Percentiles rank a stretch among this genome's conserved stretches.
Evolutionary conservation across 1,139 yeast species (phyloP).

Genomic region (Yamadazyma buinensis): DNA sequence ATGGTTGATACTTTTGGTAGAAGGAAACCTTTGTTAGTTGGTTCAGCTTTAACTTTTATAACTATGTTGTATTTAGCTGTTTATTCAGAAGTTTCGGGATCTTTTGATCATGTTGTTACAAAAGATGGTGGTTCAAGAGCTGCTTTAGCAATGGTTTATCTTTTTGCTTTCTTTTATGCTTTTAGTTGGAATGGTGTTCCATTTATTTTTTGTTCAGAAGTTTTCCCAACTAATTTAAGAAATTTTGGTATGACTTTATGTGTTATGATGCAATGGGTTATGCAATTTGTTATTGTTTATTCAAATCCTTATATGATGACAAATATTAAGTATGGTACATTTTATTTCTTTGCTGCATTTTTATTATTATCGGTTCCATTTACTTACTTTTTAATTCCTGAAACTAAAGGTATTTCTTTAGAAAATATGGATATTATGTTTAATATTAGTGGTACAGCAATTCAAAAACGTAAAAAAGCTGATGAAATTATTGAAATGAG

Average conservation of each 20-base stretch:
- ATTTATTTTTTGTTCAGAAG: slow-evolving; percentile 43
- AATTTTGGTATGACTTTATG: slow-evolving; percentile 38
- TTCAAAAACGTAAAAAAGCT: slow-evolving; percentile 7
- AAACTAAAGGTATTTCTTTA: slow-evolving; percentile 39
- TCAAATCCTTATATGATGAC: slow-evolving; percentile 39
- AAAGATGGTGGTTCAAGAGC: slow-evolving; percentile 39
- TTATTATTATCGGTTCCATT: slow-evolving; percentile 32
- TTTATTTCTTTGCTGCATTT: slow-evolving; percentile 38
- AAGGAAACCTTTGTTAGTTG: slow-evolving; percentile 36
- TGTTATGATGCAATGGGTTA: slow-evolving; percentile 42
- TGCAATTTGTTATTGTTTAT: slow-evolving; percentile 45
- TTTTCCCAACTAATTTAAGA: slow-evolving; percentile 38
- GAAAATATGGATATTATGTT: slow-evolving; percentile 48
- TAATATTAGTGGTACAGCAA: slow-evolving; percentile 20
- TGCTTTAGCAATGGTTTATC: slow-evolving; percentile 43
- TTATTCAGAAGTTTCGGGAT: slow-evolving; percentile 24
- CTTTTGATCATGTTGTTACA: slow-evolving; percentile 28
- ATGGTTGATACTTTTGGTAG: slow-evolving; percentile 46
- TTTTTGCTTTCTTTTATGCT: slow-evolving; percentile 42
- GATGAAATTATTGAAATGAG: slow-evolving; percentile 10
- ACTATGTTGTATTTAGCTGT: slow-evolving; percentile 50
- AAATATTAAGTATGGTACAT: slow-evolving; percentile 37
- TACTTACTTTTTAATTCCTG: slow-evolving; percentile 36
- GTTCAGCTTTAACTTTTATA: slow-evolving; percentile 42
- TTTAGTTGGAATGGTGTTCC: slow-evolving; percentile 44